Evolutionary conservation across 163 green algal species (phyloP), one percentile per base, ranked within the genome.

Genomic region (Scenedesmus sp.): DNA sequence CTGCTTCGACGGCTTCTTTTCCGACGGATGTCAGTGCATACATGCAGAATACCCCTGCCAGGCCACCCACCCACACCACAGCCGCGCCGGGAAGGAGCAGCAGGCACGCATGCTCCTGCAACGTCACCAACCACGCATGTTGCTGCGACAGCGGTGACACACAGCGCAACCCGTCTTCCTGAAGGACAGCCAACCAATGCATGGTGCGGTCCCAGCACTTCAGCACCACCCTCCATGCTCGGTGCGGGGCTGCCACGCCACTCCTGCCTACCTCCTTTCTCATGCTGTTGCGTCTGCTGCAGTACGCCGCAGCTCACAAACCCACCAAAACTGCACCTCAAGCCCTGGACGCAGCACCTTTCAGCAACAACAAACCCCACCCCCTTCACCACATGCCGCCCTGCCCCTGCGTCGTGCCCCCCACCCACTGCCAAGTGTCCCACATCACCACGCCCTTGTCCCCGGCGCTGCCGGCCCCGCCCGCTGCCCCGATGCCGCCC

Each of bases 391-490:
- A 40, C 42, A 35, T 43, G 12, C 42, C 46, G 18, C 30, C 44
- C 49, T n/a, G 26, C 46, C n/a, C 26, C 16, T 30, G 84, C 59
- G 85, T 26, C 42, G 2, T 18, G 1, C 44, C 85, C 5, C 26
- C 43, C 2, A 90, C 49, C 85, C 85, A 90, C 85, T 90, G 85
- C 85, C 85, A 90, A 1, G 40, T 44, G 33, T 90, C 85, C 85
- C 85, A 90, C 46, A 33, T 1, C 6, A 85, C 70, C 3, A 42
- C 46, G 0, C 46, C 72, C 49, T 90, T 90, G 26, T 65, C 85
- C n/a, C 35, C 22, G 9, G 13, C 30, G 6, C 6, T n/a, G 5
- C 78, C 78, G 3, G 16, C 78, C 7, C 42, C 78, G 0, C 30
- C 40, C 1, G 40, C 78, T 18, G 16, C 30, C 20, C 15, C 46